Percentiles rank a stretch among this genome's conserved stretches.
Evolutionary conservation across 805 yeast species (phyloP).

Genomic region (Metschnikowia lunata): DNA sequence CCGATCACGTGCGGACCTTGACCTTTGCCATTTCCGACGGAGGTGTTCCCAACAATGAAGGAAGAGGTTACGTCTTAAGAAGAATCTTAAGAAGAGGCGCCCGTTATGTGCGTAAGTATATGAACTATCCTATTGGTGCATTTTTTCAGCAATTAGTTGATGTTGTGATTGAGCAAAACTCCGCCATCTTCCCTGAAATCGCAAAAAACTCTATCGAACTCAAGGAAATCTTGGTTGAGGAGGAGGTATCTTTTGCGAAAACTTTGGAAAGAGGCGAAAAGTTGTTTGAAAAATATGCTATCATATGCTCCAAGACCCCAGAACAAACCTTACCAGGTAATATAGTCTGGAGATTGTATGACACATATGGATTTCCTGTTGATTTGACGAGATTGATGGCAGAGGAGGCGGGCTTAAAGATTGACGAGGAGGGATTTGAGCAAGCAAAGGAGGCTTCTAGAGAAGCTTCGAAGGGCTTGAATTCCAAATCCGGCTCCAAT

Average conservation of each 20-base stretch:
- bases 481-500: constrained; percentile 51
- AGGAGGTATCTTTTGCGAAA: constrained; percentile 90
- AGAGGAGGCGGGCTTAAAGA: constrained; percentile 90
- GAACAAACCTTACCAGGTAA: constrained; percentile 79
- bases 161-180: constrained; percentile 83
- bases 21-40: constrained; percentile 97
- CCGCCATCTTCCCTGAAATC: constrained; percentile 89
- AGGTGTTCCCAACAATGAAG: constrained; percentile 98
- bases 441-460: constrained; percentile 82
- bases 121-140: constrained; percentile 91
- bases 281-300: constrained; percentile 89
- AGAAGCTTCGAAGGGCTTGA: constrained; percentile 93
- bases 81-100: constrained; percentile 98
- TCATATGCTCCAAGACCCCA: constrained; percentile 69
- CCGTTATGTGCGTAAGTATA: constrained; percentile 91
- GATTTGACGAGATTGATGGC: constrained; percentile 98
- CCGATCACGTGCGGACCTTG: constrained; percentile 96
- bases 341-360: constrained; percentile 98
- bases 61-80: constrained; percentile 96
- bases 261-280: constrained; percentile 98
- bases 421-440: constrained; percentile 91
- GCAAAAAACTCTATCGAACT: constrained; percentile 65
- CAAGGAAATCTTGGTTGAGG: constrained; percentile 91
- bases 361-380: constrained; percentile 98
- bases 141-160: constrained; percentile 92